Conservation (phyloP, 2,329 filamentous ascomycete species). For the Trichoderma sp. region DNA sequence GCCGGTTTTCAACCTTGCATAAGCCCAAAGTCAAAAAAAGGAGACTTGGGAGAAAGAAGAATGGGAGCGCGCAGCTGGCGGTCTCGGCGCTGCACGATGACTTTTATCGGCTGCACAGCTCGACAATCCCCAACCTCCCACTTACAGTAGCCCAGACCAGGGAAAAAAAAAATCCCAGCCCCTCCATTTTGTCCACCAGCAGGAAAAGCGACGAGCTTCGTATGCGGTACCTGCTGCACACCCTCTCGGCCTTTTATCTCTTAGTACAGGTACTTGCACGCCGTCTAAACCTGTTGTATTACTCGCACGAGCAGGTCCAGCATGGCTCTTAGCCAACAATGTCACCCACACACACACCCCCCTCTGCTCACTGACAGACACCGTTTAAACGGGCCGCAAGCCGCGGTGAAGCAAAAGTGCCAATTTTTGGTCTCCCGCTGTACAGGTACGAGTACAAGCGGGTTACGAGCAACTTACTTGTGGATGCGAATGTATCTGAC, state of each 20-base stretch:
- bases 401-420: slow-evolving; percentile 9
- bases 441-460: background rate
- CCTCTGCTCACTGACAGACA: background rate
- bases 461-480: background rate
- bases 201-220: slow-evolving; percentile 11
- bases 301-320: background rate
- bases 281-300: background rate
- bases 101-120: slow-evolving; percentile 30
- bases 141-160: slow-evolving; percentile 32
- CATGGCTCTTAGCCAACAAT: background rate
- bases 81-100: slow-evolving; percentile 32
- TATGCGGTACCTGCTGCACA: slow-evolving; percentile 6
- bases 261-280: background rate
- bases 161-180: slow-evolving; percentile 24
- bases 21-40: slow-evolving; percentile 14
- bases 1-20: background rate
- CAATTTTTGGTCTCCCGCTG: background rate
- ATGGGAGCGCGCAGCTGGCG: slow-evolving; percentile 23
- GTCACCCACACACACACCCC: background rate
- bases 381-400: slow-evolving; percentile 5
- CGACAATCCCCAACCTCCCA: slow-evolving; percentile 35
- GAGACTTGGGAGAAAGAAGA: background rate
- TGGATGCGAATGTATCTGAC: background rate
- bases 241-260: background rate
- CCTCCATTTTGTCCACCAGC: slow-evolving; percentile 25